phyloP scores from a whole-genome alignment of 2,329 filamentous ascomycete species.

The Fusarium sp. region DNA sequence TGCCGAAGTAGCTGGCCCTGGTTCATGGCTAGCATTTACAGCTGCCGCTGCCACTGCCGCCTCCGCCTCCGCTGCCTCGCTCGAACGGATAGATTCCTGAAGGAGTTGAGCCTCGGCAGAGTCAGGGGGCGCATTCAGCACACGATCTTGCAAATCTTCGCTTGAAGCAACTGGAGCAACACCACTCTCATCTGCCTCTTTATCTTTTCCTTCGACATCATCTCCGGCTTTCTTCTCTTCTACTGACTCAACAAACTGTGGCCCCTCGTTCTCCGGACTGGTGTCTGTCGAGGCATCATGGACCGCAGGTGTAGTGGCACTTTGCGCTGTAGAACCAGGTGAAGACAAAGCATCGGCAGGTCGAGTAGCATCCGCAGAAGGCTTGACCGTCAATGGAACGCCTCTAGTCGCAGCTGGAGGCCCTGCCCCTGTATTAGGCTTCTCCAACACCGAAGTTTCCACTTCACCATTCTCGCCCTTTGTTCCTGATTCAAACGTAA shows the following conservation, averaged over 20 bases:
- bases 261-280: conserved; percentile 75
- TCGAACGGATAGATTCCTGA: conserved; percentile 55
- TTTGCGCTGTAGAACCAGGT: conserved; percentile 75
- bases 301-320: conserved; percentile 76
- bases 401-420: conserved; percentile 9
- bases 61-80: conserved; percentile 33
- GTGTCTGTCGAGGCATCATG: conserved; percentile 77
- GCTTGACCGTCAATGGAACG: conserved; percentile 47
- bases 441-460: conserved; percentile 5
- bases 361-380: conserved; percentile 52
- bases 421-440: conserved; percentile 15
- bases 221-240: conserved; percentile 60
- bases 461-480: conserved; percentile 40
- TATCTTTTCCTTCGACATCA: conserved; percentile 46
- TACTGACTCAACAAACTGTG: conserved; percentile 63
- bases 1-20: conserved; percentile 3
- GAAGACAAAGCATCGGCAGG: conserved; percentile 62
- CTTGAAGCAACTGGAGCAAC: conserved; percentile 18
- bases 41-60: neutral
- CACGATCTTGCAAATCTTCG: conserved; percentile 39
- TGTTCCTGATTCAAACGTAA: conserved; percentile 49
- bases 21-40: conserved; percentile 9
- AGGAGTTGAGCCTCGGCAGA: conserved; percentile 59
- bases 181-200: neutral
- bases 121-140: conserved; percentile 38